Evolutionary conservation across 2,329 filamentous ascomycete genomes (phyloP), one percentile per base, ranked within the genome.

Genomic region (Cyphellophora europaea): DNA sequence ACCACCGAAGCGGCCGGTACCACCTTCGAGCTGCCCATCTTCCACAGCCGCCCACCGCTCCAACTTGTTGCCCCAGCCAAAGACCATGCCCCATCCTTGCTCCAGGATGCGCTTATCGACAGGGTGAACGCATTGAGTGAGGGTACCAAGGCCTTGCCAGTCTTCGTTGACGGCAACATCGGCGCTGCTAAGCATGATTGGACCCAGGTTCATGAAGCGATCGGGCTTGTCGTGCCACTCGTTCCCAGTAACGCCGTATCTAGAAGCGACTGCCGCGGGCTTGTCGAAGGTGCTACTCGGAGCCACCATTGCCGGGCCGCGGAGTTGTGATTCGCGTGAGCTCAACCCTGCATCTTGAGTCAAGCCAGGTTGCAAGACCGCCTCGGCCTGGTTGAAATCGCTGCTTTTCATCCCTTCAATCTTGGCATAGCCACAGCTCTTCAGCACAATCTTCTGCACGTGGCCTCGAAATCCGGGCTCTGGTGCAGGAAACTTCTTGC

Each of bases 391-490:
- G 36, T 64, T 56, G 30, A 66, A 53, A 16, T 50, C 50, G 1
- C 49, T 35, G 0, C 41, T 18, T 12, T 60, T 55, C 2, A 79
- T 50, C 5, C 31, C 5, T 3, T 36, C 27, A 14, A 51, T 45
- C 30, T 56, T 53, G 19, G 67, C 71, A 47, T 80, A 80, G 33
- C 77, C 77, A 49, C 76, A 80, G 0, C 74, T 79, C 19, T 66
- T 67, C 54, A 80, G 69, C 1, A 64, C 61, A 18, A 79, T 54
- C 11, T 52, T 51, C 36, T 51, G 43, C 2, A 71, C 51, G 14
- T 50, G 51, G 3, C 60, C 61, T 3, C 43, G 40, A 38, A 44
- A 49, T n/a, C 17, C 21, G 33, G 23, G 30, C 15, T 36, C n/a
- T 6, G 35, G 48, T 16, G 15, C 21, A 11, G 41, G 41, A n/a